Base-by-base conservation (phyloP, 495 filamentous ascomycete species). In the Aspergillus incahuasiensis region DNA sequence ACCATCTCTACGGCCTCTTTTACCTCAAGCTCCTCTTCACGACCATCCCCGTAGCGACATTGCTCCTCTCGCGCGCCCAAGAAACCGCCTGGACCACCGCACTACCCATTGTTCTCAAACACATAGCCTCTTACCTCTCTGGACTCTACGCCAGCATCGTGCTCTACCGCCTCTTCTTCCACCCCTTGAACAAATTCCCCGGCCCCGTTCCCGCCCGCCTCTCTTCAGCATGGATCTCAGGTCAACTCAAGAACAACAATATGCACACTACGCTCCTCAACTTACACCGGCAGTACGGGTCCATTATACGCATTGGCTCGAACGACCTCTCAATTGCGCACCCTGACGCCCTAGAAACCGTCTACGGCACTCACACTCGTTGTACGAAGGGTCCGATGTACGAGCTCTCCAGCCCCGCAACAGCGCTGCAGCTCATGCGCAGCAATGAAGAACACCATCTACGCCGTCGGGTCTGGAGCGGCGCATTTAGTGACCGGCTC, bases 311-410 rank as follows among this genome's bases (percentile, higher is more conserved):
- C 1, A 58, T 61, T 5, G 59, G 45, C 3, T 55, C 63, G 11
- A 57, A 56, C 34, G 56, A 65, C n/a, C 52, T 65, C 1, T 58
- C 59, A 15, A 56, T 65, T 8, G 41, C 43, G 9, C 45, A 61
- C 41, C 45, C 55, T 6, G 51, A 68, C 3, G 69, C 63, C 15
- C 49, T 76, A 13, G 39, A 60, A 11, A 35, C 53, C 0, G 65
- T 76, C 19, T 66, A 71, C 48, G 74, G 76, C 0, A 50, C 55
- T 5, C 42, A 59, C 4, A 67, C 70, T 2, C 54, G 55, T 18
- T 75, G 71, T 47, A 65, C 21, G 4, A 78, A 76, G 56, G 57
- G 61, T 3, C 32, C 61, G 2, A 74, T 59, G 58, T 79, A 80
- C 54, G 73, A 75, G 18, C 44, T 60, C 6, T 47, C 60, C 11